Conservation (phyloP, 1,284 basidiomycete genomes). For the Fomitiporia mediterranea region DNA sequence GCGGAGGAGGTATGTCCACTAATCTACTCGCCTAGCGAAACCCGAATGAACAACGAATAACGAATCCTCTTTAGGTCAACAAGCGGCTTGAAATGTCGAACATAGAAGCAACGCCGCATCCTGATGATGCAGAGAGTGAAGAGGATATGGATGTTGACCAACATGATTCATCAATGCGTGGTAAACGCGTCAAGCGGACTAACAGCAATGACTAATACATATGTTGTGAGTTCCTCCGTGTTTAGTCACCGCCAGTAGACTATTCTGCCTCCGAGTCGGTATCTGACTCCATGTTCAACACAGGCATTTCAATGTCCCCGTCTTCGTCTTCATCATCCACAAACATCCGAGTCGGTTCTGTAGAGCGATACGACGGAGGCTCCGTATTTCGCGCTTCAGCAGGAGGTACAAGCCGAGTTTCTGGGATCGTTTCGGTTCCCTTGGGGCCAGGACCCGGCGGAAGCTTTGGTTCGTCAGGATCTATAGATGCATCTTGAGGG, state of each 20-base stretch:
- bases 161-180: neutral
- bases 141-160: slow-evolving; percentile 33
- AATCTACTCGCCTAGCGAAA: slow-evolving; percentile 7
- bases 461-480: neutral
- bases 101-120: neutral
- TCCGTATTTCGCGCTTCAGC: neutral
- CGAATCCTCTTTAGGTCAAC: slow-evolving; percentile 19
- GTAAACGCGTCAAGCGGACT: slow-evolving; percentile 4
- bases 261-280: slow-evolving; percentile 35
- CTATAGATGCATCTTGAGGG: neutral
- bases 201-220: neutral
- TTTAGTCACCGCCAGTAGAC: neutral
- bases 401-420: neutral
- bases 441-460: neutral
- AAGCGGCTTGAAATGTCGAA: neutral
- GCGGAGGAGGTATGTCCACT: slow-evolving; percentile 43
- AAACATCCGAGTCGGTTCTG: slow-evolving; percentile 19
- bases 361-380: neutral
- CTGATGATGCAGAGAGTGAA: slow-evolving; percentile 39
- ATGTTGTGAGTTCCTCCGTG: no score
- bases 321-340: slow-evolving; percentile 42
- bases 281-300: slow-evolving; percentile 49
- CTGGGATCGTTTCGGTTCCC: neutral
- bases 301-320: slow-evolving; percentile 49
- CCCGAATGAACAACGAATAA: slow-evolving; percentile 6